A percentile compares a stretch with the other conserved stretches of the same genome.
These are phyloP conservation scores for Plantago ovata DNA, from an alignment of 257 asterid species.

Conservation along the genomic window DNA sequence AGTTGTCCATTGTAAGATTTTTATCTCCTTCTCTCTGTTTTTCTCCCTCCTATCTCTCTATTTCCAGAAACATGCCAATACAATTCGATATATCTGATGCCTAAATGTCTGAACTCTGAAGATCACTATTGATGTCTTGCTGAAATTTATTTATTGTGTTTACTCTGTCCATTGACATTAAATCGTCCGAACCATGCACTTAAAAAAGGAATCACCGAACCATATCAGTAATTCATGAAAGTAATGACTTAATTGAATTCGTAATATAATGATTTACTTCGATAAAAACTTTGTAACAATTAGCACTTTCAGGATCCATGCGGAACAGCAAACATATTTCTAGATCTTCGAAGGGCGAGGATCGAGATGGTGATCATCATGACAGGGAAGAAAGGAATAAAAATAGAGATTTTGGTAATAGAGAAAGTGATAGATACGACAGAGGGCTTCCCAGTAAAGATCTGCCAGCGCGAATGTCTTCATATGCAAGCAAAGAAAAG, in stretches of 20 bases:
- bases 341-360: slow-evolving; percentile 42
- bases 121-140: slow-evolving; percentile 13
- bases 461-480: slow-evolving; percentile 46
- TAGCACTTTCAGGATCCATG: slow-evolving; percentile 48
- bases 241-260: slow-evolving; percentile 1
- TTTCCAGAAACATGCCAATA: neutral
- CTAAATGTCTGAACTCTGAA: slow-evolving; percentile 16
- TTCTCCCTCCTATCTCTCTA: neutral
- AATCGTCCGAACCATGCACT: no score
- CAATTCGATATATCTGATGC: neutral
- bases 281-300: slow-evolving; percentile 18
- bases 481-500: slow-evolving; percentile 68
- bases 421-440: slow-evolving; percentile 65
- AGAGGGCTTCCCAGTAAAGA: slow-evolving; percentile 52
- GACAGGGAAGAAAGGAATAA: slow-evolving; percentile 51
- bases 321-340: slow-evolving; percentile 45
- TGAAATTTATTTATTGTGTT: slow-evolving; percentile 19
- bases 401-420: slow-evolving; percentile 37
- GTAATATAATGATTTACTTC: slow-evolving; percentile 7
- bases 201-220: neutral
- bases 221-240: neutral
- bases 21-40: slow-evolving; percentile 1
- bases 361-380: slow-evolving; percentile 47
- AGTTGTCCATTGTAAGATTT: slow-evolving; percentile 19
- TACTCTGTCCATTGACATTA: slow-evolving; percentile 1